Percentiles rank a stretch among this genome's conserved stretches.
Evolutionary conservation across 495 filamentous ascomycete species (phyloP).

Genomic region (Parmelia sp.): DNA sequence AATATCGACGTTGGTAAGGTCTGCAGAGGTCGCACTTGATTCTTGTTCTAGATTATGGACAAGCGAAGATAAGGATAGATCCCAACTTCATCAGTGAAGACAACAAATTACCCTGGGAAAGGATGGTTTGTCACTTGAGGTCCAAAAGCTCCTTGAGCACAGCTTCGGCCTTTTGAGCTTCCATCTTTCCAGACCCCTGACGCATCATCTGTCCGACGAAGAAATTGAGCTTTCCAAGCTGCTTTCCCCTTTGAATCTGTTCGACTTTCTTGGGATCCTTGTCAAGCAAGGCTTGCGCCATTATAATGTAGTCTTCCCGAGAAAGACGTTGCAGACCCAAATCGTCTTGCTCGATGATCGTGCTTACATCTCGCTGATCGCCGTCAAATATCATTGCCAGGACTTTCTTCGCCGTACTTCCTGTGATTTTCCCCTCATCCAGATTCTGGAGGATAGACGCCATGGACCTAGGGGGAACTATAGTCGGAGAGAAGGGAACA

Average conservation of each 20-base stretch:
- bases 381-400: constrained; percentile 55
- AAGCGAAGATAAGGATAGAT: no score
- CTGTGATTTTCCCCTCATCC: constrained; percentile 62
- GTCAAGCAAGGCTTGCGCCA: constrained; percentile 39
- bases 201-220: constrained; percentile 91
- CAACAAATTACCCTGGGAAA: no score
- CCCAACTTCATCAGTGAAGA: no score
- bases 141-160: constrained; percentile 52
- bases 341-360: constrained; percentile 58
- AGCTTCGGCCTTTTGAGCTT: constrained; percentile 64
- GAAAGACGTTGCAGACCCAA: constrained; percentile 58
- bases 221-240: constrained; percentile 73
- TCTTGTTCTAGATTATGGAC: no score
- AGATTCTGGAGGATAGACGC: constrained; percentile 62
- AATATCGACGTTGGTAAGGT: no score
- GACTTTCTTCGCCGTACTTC: constrained; percentile 66
- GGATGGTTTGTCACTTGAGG: constrained; percentile 3
- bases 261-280: constrained; percentile 55
- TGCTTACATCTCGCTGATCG: constrained; percentile 45
- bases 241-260: constrained; percentile 59
- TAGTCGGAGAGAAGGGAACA: constrained; percentile 46
- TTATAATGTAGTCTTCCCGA: constrained; percentile 40
- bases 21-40: no score
- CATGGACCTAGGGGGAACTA: constrained; percentile 54
- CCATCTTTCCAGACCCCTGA: constrained; percentile 64